phyloP scores from a whole-genome alignment of 2,329 filamentous ascomycete genomes.

The Remersonia thermophila region DNA sequence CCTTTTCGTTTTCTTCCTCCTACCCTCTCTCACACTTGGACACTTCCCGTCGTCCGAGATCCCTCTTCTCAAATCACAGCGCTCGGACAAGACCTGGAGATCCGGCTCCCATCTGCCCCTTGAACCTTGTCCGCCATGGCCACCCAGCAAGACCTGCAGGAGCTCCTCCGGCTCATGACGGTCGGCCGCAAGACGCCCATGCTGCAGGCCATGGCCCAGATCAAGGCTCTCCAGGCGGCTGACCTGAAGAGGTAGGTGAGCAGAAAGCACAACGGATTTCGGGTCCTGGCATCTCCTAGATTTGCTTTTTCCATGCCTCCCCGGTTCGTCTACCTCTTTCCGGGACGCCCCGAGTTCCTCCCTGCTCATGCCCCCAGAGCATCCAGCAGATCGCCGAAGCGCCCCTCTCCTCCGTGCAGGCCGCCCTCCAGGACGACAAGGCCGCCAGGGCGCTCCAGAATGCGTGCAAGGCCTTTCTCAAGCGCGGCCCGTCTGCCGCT shows the following conservation, averaged over 20 bases:
- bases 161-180: slow-evolving; percentile 47
- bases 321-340: too few species aligned
- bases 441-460: slow-evolving; percentile 38
- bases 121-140: too few species aligned
- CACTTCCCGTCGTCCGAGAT: too few species aligned
- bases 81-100: too few species aligned
- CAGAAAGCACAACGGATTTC: too few species aligned
- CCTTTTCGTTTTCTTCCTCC: too few species aligned
- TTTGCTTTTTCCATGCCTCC: too few species aligned
- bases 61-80: too few species aligned
- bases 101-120: too few species aligned
- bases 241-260: slow-evolving; percentile 41
- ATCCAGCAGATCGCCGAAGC: slow-evolving; percentile 44
- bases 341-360: too few species aligned
- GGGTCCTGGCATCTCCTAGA: too few species aligned
- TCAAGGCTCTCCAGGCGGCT: slow-evolving; percentile 43
- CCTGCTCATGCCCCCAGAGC: slow-evolving; percentile 22
- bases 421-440: slow-evolving; percentile 36
- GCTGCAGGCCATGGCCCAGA: slow-evolving; percentile 45
- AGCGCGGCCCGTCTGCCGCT: slow-evolving; percentile 19
- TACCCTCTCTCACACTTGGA: too few species aligned
- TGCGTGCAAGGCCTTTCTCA: slow-evolving; percentile 42
- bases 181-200: slow-evolving; percentile 43
- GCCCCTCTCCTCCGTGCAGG: slow-evolving; percentile 30
- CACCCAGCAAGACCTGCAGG: slow-evolving; percentile 46